Evolutionary conservation across 768 basidiomycete species (phyloP), one percentile per base, ranked within the genome.

Genomic region (Favolaschia claudopus): DNA sequence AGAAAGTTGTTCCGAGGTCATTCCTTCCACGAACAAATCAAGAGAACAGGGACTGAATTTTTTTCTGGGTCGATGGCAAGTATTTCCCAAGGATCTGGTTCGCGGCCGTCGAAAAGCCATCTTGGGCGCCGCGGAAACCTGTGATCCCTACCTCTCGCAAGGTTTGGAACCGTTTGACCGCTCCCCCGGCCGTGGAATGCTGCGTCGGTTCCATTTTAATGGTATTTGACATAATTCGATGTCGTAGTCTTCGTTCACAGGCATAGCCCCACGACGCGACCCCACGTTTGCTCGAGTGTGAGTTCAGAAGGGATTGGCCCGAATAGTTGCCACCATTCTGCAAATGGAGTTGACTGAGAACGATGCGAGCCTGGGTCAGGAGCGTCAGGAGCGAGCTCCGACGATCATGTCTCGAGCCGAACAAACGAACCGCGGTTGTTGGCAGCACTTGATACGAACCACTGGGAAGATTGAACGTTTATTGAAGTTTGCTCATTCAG

Each of bases 81-180:
- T 29, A 4, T 7, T 32, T 55, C 54, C 54, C 54, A 55, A 38
- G 28, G 34, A 17, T 45, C 24, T 45, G 53, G 54, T 31, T 31
- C 5, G 36, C 15, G 27, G 36, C 10, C 44, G 19, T 9, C 9
- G 42, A 40, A 14, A 37, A 20, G 15, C n/a, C n/a, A n/a, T n/a
- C n/a, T n/a, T 4, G 27, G 19, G 37, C 7, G 27, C 19, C 34
- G 25, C 28, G 43, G 54, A 46, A 34, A n/a, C 38, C 38, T 40
- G 39, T 29, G 34, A 22, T n/a, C n/a, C n/a, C n/a, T n/a, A n/a
- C n/a, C n/a, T n/a, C n/a, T n/a, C n/a, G n/a, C n/a, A n/a, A n/a
- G n/a, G n/a, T n/a, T n/a, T n/a, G n/a, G n/a, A n/a, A n/a, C n/a
- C n/a, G n/a, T n/a, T n/a, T n/a, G n/a, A 20, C 22, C 33, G 13